phyloP scores from a whole-genome alignment of 176 grass and related monocot genomes.

The Phoenix dactylifera region DNA sequence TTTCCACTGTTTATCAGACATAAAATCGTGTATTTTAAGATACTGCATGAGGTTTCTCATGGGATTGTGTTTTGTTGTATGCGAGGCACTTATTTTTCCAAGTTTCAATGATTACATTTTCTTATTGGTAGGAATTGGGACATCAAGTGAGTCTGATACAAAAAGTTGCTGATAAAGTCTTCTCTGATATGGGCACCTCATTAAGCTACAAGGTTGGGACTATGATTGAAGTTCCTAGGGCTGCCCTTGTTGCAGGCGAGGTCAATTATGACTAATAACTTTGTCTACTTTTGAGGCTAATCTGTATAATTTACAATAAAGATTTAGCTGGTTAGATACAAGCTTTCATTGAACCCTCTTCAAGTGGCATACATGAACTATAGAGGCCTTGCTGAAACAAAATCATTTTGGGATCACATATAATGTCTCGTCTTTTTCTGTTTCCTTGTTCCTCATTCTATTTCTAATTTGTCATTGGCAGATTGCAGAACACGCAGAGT shows the following conservation, averaged over 20 bases:
- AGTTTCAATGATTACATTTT: constrained; percentile 31
- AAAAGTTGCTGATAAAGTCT: constrained; percentile 55
- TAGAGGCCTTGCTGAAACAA: no score
- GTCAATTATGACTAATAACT: constrained; percentile 18
- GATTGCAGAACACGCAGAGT: constrained; percentile 94
- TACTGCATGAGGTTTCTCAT: no score
- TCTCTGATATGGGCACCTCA: constrained; percentile 39
- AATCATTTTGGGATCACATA: no score
- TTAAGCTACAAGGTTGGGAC: constrained; percentile 83
- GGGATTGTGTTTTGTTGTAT: no score
- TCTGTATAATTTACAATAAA: no score
- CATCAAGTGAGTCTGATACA: constrained; percentile 76
- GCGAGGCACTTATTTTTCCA: neutral
- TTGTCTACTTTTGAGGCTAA: no score
- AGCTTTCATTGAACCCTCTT: no score
- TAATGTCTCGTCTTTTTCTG: no score
- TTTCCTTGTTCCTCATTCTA: neutral
- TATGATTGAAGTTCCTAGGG: constrained; percentile 99
- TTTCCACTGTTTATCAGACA: no score
- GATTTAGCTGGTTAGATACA: no score
- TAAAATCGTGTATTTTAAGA: no score
- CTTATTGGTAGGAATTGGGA: constrained; percentile 58
- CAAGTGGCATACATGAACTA: no score
- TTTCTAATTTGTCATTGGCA: constrained; percentile 13
- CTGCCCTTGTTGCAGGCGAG: constrained; percentile 90